phyloP scores from a whole-genome alignment of 2,329 filamentous ascomycete genomes.

The Helminthosporium solani region DNA sequence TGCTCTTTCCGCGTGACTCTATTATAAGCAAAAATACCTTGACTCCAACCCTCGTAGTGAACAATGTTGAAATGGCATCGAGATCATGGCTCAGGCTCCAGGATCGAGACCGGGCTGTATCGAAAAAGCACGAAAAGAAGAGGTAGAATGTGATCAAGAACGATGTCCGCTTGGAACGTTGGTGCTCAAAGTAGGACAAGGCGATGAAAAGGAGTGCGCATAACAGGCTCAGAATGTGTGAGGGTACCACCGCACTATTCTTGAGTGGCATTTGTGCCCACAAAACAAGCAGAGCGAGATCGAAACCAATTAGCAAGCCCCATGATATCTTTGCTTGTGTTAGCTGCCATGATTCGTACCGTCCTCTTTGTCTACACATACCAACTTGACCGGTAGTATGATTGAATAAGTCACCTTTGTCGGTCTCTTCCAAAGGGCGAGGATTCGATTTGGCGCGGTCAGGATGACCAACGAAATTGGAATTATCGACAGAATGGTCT shows the following conservation, averaged over 20 bases:
- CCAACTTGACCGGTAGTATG: constrained; percentile 28
- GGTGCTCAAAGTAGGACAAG: constrained; percentile 52
- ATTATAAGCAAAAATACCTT: constrained; percentile 49
- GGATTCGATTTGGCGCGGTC: constrained; percentile 29
- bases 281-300: constrained; percentile 29
- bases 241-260: constrained; percentile 26
- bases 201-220: constrained; percentile 34
- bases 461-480: constrained; percentile 33
- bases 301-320: constrained; percentile 26
- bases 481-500: constrained; percentile 34
- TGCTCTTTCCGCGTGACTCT: constrained; percentile 49
- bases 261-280: constrained; percentile 21
- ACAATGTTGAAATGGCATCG: constrained; percentile 45
- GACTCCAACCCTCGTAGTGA: constrained; percentile 44
- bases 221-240: constrained; percentile 29
- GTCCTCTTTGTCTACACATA: constrained; percentile 8
- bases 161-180: constrained; percentile 48
- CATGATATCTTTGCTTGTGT: constrained; percentile 21
- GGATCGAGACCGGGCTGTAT: constrained; percentile 49
- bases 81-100: constrained; percentile 36
- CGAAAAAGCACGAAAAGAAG: constrained; percentile 48
- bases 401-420: constrained; percentile 26
- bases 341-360: background rate
- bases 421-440: constrained; percentile 26
- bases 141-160: constrained; percentile 52